Conservation (phyloP, 2,329 filamentous ascomycete species). For the Incumbomyces delicatus region DNA sequence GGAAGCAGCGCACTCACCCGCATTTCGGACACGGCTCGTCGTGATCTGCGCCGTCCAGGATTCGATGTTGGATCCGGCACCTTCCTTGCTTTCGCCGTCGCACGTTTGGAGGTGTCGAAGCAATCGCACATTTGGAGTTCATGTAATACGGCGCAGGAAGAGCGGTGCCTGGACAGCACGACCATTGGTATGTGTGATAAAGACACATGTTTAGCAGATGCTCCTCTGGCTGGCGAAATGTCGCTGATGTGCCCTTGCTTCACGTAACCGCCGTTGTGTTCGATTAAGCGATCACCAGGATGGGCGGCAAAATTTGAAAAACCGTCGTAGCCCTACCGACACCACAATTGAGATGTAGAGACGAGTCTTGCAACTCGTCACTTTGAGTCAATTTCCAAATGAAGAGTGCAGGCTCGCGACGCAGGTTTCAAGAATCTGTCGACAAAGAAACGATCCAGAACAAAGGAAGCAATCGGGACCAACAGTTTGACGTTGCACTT, state of each 20-base stretch:
- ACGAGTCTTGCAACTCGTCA: neutral
- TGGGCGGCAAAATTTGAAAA: neutral
- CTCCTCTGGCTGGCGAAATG: neutral
- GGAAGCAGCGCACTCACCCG: conserved; percentile 11
- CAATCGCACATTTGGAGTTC: conserved; percentile 17
- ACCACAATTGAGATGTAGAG: neutral
- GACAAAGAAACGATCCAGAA: conserved; percentile 1
- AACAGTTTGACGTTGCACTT: neutral
- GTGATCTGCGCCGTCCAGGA: conserved; percentile 20
- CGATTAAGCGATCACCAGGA: too few species aligned
- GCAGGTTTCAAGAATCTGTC: neutral
- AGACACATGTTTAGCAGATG: conserved; percentile 15
- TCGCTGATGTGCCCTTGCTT: neutral
- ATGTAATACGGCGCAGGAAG: conserved; percentile 20
- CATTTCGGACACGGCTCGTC: conserved; percentile 19
- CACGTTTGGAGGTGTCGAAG: conserved; percentile 8
- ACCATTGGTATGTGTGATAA: conserved; percentile 21
- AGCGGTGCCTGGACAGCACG: conserved; percentile 20
- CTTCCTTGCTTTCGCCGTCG: conserved; percentile 9
- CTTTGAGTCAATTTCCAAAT: neutral
- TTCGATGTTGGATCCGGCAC: conserved; percentile 17
- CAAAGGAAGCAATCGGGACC: neutral
- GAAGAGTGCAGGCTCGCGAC: neutral
- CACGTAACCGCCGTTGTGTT: neutral
- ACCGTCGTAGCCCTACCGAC: neutral